Base-by-base conservation (phyloP, 2,329 filamentous ascomycete genomes). In the Trichoderma endophyticum region DNA sequence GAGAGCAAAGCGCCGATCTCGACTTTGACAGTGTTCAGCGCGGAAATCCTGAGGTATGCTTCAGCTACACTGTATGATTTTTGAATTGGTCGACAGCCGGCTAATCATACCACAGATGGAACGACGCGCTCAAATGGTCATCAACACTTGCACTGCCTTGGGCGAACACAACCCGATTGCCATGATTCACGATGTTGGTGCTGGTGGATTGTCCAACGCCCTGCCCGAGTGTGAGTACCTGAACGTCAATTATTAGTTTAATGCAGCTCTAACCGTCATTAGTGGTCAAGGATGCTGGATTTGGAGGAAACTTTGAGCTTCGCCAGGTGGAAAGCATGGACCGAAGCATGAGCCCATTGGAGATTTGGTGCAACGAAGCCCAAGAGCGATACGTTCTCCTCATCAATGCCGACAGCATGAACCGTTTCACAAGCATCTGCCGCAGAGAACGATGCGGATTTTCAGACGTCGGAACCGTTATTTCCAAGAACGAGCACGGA, bases 311-410 rank as follows among this genome's bases (percentile, higher is more conserved):
- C 60, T 98, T 99, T 75, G 95, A 99, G 82, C 87, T 99, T n/a
- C 91, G 96, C 74, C 93, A 98, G 78, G 88, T 99, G 48, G 94
- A 98, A 80, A 97, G 90, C 80, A 93, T 93, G 2, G 96, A 98
- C 81, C 90, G 87, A 75, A 92, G 93, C 79, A 95, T 99, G 92
- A 97, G 93, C 78, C 96, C 96, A 24, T 88, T 99, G 72, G 93
- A 98, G 80, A 97, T 99, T 61, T 98, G 95, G 95, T 98, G 96
- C 82, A 97, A 95, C 77, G 95, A 98, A 81, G 94, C 96, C 0
- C 96, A 99, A 80, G 96, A 99, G 82, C 89, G 96, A 80, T 99
- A 99, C 78, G 96, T 99, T 8, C 85, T 99, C 77, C 91, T 97
- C 9, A 90, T 99, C 74, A 94, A 95, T 73, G 89, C 90, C 66